Evolutionary conservation across 352 stramenopile species (phyloP).

Genomic region (Pythium dissimile): DNA sequence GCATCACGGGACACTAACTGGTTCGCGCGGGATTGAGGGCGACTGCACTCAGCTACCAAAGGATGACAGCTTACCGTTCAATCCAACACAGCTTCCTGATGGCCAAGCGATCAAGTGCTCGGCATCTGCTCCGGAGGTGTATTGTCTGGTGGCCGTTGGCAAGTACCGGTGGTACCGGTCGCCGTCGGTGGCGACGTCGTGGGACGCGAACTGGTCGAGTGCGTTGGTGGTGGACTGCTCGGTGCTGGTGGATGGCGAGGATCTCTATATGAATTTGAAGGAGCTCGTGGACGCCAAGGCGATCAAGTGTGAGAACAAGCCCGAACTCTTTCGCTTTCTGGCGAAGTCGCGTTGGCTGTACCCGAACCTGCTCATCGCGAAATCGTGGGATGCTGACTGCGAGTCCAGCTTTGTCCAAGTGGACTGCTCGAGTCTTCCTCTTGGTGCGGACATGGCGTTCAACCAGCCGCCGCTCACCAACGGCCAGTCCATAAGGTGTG

Average conservation of each 20-base stretch:
- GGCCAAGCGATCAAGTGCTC: constrained; percentile 24
- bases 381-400: constrained; percentile 9
- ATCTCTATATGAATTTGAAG: constrained; percentile 6
- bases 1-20: constrained; percentile 27
- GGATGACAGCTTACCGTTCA: constrained; percentile 17
- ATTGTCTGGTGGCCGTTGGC: constrained; percentile 14
- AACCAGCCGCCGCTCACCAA: constrained; percentile 10
- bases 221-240: constrained; percentile 20
- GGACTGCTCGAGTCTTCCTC: constrained; percentile 14
- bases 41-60: constrained; percentile 18
- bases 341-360: neutral
- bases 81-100: constrained; percentile 1
- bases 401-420: neutral
- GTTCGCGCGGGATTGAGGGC: neutral
- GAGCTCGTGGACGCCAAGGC: neutral
- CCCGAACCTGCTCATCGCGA: neutral
- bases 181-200: constrained; percentile 18
- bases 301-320: neutral
- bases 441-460: constrained; percentile 13
- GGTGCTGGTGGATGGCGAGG: constrained; percentile 1
- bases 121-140: constrained; percentile 1
- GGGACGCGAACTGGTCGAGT: constrained; percentile 19
- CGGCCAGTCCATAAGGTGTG: constrained; percentile 17
- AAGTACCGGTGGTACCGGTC: constrained; percentile 22
- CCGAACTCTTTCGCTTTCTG: neutral